These are phyloP conservation scores for Blastocystis hominis DNA, from an alignment of 352 stramenopile genomes.

Conservation along the genomic window DNA sequence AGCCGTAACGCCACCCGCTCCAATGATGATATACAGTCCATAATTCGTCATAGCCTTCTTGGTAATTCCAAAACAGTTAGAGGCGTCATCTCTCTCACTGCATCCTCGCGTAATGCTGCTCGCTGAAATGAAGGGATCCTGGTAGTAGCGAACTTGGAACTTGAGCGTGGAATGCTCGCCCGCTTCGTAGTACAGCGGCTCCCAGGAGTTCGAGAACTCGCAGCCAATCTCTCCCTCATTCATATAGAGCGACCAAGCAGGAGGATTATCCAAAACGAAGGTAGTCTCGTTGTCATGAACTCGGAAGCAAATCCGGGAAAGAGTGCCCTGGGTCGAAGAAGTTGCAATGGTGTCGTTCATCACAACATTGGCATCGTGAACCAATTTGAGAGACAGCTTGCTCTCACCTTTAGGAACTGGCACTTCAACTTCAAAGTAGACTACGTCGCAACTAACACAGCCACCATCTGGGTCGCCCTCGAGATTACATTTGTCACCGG, in stretches of 20 bases:
- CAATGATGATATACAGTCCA: neutral
- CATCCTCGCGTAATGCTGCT: neutral
- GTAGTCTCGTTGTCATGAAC: neutral
- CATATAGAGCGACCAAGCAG: neutral
- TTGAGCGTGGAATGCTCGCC: too few species aligned
- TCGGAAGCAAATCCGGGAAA: neutral
- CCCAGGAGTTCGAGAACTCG: neutral
- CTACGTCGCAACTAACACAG: neutral
- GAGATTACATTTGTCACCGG: neutral
- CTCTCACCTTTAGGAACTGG: neutral
- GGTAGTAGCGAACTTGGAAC: neutral
- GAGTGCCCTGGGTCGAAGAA: neutral
- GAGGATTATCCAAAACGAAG: neutral
- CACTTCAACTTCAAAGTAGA: neutral
- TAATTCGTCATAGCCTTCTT: constrained; percentile 12
- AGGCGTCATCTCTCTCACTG: neutral
- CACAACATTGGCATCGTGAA: neutral
- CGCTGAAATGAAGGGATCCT: neutral
- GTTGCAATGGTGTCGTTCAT: neutral
- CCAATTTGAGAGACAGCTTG: neutral
- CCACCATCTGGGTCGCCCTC: neutral
- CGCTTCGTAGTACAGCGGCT: neutral
- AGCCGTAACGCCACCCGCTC: neutral
- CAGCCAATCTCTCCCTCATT: neutral
- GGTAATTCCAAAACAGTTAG: neutral